A percentile compares a stretch with the other conserved stretches of the same genome.
Conservation (phyloP, 805 yeast genomes). For the Danielia reshetovae region DNA sequence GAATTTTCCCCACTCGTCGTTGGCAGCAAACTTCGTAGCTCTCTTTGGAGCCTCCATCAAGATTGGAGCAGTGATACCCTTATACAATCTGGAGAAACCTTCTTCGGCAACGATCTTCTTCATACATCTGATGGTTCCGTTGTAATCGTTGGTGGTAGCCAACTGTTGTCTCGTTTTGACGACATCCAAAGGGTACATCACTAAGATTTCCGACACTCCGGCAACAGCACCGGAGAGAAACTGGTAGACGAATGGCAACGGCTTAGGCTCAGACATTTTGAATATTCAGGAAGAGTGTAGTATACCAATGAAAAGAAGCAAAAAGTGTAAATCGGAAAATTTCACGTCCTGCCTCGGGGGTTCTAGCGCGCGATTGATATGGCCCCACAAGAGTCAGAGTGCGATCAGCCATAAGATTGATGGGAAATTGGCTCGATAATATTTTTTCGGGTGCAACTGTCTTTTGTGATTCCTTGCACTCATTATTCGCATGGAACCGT, state of each 20-base stretch:
- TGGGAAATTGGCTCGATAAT: too few species aligned
- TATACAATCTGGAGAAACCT: conserved; percentile 78
- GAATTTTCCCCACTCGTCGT: conserved; percentile 91
- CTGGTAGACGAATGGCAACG: conserved; percentile 85
- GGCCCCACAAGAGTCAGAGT: too few species aligned
- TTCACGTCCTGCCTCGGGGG: too few species aligned
- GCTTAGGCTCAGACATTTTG: conserved; percentile 28
- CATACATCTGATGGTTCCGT: conserved; percentile 81
- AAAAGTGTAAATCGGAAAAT: too few species aligned
- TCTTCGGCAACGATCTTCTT: conserved; percentile 80
- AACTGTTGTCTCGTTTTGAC: conserved; percentile 95
- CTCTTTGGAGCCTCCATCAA: conserved; percentile 99
- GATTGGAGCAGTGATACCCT: conserved; percentile 95
- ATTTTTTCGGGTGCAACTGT: too few species aligned
- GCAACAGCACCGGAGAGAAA: conserved; percentile 89
- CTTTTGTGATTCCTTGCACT: too few species aligned
- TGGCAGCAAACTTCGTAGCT: conserved; percentile 97
- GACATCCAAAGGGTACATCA: conserved; percentile 95
- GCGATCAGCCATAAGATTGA: too few species aligned
- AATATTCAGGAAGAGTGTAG: too few species aligned
- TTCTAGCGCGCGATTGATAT: too few species aligned
- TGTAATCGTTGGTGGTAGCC: conserved; percentile 58
- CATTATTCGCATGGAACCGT: too few species aligned
- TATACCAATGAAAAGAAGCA: not conserved
- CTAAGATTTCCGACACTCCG: conserved; percentile 92